Conservation (phyloP, 176 grass and related monocot species). For the Elaeis guineensis region DNA sequence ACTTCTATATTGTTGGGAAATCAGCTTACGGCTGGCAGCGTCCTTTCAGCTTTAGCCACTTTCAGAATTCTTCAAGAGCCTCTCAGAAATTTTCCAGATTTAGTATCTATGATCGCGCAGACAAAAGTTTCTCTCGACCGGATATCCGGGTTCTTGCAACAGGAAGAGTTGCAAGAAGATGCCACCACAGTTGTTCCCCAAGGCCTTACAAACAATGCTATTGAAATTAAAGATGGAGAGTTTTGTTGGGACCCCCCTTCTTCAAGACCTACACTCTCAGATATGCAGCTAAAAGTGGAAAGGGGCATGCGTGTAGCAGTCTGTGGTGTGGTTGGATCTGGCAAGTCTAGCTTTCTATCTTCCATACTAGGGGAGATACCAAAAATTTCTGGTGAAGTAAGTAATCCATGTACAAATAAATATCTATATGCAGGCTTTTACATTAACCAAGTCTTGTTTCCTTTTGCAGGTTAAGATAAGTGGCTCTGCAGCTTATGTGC, state of each 20-base stretch:
- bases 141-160: constrained; percentile 58
- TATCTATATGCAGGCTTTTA: neutral
- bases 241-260: constrained; percentile 70
- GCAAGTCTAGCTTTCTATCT: constrained; percentile 91
- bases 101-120: constrained; percentile 95
- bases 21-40: constrained; percentile 84
- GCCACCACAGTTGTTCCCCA: constrained; percentile 60
- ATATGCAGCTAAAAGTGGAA: constrained; percentile 54
- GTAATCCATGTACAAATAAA: constrained; percentile 6
- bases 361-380: constrained; percentile 96
- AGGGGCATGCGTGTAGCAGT: constrained; percentile 92
- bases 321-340: constrained; percentile 89
- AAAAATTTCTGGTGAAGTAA: constrained; percentile 80
- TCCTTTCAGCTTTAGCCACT: constrained; percentile 90
- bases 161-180: constrained; percentile 77
- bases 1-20: constrained; percentile 84
- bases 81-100: constrained; percentile 90
- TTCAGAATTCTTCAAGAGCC: constrained; percentile 99
- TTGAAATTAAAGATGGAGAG: constrained; percentile 66
- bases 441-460: neutral
- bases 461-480: constrained; percentile 75
- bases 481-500: constrained; percentile 80
- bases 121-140: constrained; percentile 90
- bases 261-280: constrained; percentile 46
- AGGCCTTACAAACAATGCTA: constrained; percentile 45